Conservation (phyloP, 225 moss, liverwort and hornwort genomes). For the Rhytidiadelphus loreus region DNA sequence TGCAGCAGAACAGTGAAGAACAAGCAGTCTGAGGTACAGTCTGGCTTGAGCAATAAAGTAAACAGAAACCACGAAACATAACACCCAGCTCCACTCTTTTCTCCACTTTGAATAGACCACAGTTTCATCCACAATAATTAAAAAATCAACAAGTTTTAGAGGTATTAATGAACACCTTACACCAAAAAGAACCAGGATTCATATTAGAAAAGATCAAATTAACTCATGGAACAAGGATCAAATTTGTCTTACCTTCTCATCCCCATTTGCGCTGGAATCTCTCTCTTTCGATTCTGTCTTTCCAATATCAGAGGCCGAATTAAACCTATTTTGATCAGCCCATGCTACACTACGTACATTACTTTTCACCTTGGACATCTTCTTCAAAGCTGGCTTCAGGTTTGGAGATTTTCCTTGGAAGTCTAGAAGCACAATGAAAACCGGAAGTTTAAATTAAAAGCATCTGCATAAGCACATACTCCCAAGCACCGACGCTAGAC, state of each 20-base stretch:
- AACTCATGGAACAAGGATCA: neutral
- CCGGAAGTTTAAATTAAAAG: neutral
- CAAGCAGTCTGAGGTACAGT: neutral
- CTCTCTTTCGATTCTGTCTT: neutral
- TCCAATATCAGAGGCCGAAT: neutral
- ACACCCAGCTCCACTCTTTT: neutral
- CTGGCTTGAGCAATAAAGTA: neutral
- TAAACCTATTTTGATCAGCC: slow-evolving; percentile 40
- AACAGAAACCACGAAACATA: neutral
- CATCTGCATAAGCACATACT: neutral
- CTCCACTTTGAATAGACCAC: neutral
- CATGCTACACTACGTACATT: slow-evolving; percentile 53
- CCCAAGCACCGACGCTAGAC: neutral
- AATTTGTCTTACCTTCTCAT: neutral
- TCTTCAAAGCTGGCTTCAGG: slow-evolving; percentile 73
- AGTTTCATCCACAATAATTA: neutral
- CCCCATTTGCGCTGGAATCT: neutral
- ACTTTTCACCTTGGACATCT: slow-evolving; percentile 10
- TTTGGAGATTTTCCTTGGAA: neutral
- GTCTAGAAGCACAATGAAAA: slow-evolving; percentile 13
- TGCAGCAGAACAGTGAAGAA: slow-evolving; percentile 8
- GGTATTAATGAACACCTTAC: neutral
- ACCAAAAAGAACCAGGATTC: neutral
- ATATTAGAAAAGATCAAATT: neutral
- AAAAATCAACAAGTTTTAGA: neutral